Percentiles rank a stretch among this genome's conserved stretches.
Evolutionary conservation across 768 basidiomycete species (phyloP).

Genomic region (Suillus discolor): DNA sequence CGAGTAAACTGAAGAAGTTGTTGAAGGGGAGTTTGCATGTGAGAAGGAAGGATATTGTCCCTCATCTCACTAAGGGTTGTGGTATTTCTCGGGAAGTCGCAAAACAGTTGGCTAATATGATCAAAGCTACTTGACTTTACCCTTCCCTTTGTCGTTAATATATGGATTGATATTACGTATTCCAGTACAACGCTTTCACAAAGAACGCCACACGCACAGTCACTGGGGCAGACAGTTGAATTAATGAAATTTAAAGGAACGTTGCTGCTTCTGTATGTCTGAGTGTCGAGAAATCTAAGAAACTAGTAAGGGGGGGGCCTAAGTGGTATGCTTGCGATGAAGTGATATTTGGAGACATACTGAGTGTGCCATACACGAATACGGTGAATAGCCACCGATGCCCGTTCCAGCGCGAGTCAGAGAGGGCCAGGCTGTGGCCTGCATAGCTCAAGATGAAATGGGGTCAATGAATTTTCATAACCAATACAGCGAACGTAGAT

Average conservation of each 20-base stretch:
- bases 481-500: not conserved
- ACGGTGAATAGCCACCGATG: not conserved
- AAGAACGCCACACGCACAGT: not conserved
- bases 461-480: not conserved
- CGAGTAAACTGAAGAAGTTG: slow-evolving; percentile 16
- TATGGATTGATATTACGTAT: not conserved
- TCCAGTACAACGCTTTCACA: not conserved
- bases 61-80: slow-evolving; percentile 27
- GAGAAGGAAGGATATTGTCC: slow-evolving; percentile 20
- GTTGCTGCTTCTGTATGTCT: too few relatives aligned
- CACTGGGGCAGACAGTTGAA: too few relatives aligned
- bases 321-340: too few relatives aligned
- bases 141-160: not conserved
- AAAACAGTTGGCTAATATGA: slow-evolving; percentile 23
- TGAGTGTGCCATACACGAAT: not conserved
- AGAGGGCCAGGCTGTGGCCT: not conserved
- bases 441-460: not conserved
- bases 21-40: slow-evolving; percentile 16
- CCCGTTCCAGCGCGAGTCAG: not conserved
- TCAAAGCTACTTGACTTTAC: slow-evolving; percentile 10
- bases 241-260: too few relatives aligned
- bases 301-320: too few relatives aligned
- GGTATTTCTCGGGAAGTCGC: slow-evolving; percentile 29
- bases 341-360: too few relatives aligned
- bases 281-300: too few relatives aligned